These are phyloP conservation scores for Colletotrichum gigasporum DNA, from an alignment of 2,329 filamentous ascomycete genomes.

Conservation along the genomic window DNA sequence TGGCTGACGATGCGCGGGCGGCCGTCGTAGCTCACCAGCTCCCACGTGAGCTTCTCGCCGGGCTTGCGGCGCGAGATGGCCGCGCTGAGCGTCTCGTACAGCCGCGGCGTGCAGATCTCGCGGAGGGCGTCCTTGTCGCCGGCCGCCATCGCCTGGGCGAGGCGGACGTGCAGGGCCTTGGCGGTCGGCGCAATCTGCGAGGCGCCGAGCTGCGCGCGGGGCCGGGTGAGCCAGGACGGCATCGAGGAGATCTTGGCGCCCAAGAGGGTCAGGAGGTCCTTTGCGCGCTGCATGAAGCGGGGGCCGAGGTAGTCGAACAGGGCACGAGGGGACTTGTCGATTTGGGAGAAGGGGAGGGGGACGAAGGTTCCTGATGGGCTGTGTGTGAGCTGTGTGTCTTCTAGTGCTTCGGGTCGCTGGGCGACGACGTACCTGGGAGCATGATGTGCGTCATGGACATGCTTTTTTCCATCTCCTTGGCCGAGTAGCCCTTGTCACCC, in stretches of 20 bases:
- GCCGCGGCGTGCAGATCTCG: slow-evolving; percentile 61
- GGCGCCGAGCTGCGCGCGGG: slow-evolving; percentile 54
- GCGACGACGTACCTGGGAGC: slow-evolving; percentile 13
- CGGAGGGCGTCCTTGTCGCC: slow-evolving; percentile 63
- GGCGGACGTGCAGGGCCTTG: slow-evolving; percentile 66
- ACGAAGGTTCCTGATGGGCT: slow-evolving; percentile 56
- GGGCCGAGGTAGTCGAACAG: slow-evolving; percentile 49
- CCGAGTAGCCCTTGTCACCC: neutral
- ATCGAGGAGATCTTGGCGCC: slow-evolving; percentile 56
- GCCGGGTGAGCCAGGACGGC: slow-evolving; percentile 50
- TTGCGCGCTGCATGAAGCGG: slow-evolving; percentile 45
- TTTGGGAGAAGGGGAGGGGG: slow-evolving; percentile 49
- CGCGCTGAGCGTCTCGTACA: slow-evolving; percentile 60
- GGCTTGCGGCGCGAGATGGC: slow-evolving; percentile 62
- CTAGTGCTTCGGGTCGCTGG: neutral
- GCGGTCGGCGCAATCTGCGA: slow-evolving; percentile 60
- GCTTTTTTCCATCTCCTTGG: slow-evolving; percentile 5
- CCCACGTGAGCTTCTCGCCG: slow-evolving; percentile 59
- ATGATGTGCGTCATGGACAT: slow-evolving; percentile 1
- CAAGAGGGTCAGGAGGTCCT: slow-evolving; percentile 46
- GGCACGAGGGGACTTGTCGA: slow-evolving; percentile 38
- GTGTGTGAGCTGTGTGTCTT: neutral
- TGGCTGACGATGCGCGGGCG: slow-evolving; percentile 65
- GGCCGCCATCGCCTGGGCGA: slow-evolving; percentile 69
- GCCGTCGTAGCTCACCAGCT: slow-evolving; percentile 61